Evolutionary conservation across 2,329 filamentous ascomycete species (phyloP), one percentile per base, ranked within the genome.

Genomic region (Colletotrichum liriopes): DNA sequence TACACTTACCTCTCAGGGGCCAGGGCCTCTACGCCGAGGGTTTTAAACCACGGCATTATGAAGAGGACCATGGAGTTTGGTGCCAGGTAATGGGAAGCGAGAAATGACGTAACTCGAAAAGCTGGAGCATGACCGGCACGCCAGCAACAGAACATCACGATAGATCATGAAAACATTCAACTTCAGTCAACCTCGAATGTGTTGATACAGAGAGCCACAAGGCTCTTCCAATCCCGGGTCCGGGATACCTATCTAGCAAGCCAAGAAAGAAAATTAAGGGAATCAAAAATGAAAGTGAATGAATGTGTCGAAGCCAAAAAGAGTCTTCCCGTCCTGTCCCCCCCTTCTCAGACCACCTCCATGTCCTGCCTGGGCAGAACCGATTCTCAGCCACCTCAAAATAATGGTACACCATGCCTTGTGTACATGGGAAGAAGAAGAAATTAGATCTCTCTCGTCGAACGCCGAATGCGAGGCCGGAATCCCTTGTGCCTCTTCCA

Each of bases 251-350:
- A 71, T 67, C 68, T 62, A 68, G 41, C 39, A 29, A 62, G 64
- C 60, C 68, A 62, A 41, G 58, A 54, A 63, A 56, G 55, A 66
- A 14, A n/a, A 60, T 47, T 65, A 59, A 58, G 49, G 58, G 67
- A 67, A 62, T 73, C 32, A 56, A 71, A 66, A 56, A 65, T 67
- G 73, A 60, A 75, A 58, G 52, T 18, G 65, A 71, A 52, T 63
- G 64, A 62, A 49, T 59, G 29, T 64, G 45, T 69, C 9, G 68
- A 72, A 69, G 65, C 69, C 65, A 55, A 72, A 69, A 71, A 59
- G 59, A 54, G 59, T 54, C 49, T 54, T 64, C 58, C 26, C 60
- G n/a, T 35, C 60, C 52, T 35, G 43, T 47, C 54, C 29, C 32
- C 26, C 39, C 23, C 58, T 18, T 39, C 41, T 16, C 26, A 41